Conservation (phyloP, 306 rosid species). For the Geum urbanum region DNA sequence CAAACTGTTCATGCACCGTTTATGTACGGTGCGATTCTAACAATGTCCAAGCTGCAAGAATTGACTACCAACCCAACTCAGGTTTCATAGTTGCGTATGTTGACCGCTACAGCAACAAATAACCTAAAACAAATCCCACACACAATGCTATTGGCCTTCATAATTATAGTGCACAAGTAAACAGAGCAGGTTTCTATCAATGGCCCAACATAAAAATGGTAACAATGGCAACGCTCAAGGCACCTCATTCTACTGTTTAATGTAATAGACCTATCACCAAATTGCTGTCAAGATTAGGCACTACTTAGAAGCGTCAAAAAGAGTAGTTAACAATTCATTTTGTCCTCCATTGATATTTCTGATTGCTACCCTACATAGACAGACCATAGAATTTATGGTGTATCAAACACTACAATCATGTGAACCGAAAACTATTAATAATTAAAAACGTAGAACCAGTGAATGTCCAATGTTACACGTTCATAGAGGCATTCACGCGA, state of each 20-base stretch:
- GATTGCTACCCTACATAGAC: neutral
- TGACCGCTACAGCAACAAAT: neutral
- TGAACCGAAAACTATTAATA: neutral
- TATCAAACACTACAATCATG: neutral
- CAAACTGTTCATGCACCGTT: neutral
- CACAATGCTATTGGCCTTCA: neutral
- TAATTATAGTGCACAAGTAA: neutral
- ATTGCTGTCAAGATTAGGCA: neutral
- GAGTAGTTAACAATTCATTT: neutral
- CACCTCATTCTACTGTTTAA: neutral
- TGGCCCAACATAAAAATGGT: neutral
- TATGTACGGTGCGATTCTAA: no score
- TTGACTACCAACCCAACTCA: conserved; percentile 6
- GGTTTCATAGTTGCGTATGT: neutral
- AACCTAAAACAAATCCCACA: neutral
- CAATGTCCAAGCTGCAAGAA: neutral
- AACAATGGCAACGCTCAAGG: neutral
- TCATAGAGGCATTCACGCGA: neutral
- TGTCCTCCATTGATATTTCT: neutral
- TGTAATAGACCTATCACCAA: neutral
- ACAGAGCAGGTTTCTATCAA: neutral
- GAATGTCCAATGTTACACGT: neutral
- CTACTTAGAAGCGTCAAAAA: neutral
- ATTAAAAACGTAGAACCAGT: neutral
- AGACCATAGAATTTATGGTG: neutral